Evolutionary conservation across 495 filamentous ascomycete genomes (phyloP), one percentile per base, ranked within the genome.

Genomic region (Podospora conica): DNA sequence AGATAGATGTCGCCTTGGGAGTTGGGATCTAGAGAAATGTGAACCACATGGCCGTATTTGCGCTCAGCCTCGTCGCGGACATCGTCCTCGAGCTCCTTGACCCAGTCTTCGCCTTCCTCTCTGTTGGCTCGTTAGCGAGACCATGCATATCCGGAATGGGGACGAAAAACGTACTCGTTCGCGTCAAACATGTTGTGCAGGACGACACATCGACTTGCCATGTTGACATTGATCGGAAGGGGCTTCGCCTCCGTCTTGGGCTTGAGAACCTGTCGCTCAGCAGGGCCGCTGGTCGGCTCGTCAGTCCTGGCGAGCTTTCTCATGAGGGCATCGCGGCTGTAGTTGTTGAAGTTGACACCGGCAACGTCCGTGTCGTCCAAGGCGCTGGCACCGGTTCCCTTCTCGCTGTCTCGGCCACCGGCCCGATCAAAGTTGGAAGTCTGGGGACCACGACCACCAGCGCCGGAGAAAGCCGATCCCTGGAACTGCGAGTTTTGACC

Each of bases 291-390:
- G 66, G 84, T 79, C 53, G 91, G 85, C 74, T 97, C 93, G 84
- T 97, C 94, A 80, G 91, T 96, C 84, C 95, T 86, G 65, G 94
- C 95, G 76, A 98, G 90, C 80, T 96, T 97, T 77, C 91, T 87
- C 96, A 97, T 98, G 77, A 98, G 87, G 70, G 92, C 89, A 81
- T 97, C 93, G 79, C 96, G 90, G 84, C 90, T 94, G 81, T 96
- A 96, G 75, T 97, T 98, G 85, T 92, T 96, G 89, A 97, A 97
- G 78, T 97, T 98, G 76, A 98, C 93, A 74, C 96, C 96, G 29
- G 91, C 91, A 76, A 99, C 93, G 79, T 99, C 96, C 65, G 93
- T 96, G 75, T 99, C 96, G 79, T 99, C 96, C 61, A 99, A 82
- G 71, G 95, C 95, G 81, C 94, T 97, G 55, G 96, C 96, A 68